Conservation (phyloP, 352 stramenopile species). For the Globisporangium takayamanum region DNA sequence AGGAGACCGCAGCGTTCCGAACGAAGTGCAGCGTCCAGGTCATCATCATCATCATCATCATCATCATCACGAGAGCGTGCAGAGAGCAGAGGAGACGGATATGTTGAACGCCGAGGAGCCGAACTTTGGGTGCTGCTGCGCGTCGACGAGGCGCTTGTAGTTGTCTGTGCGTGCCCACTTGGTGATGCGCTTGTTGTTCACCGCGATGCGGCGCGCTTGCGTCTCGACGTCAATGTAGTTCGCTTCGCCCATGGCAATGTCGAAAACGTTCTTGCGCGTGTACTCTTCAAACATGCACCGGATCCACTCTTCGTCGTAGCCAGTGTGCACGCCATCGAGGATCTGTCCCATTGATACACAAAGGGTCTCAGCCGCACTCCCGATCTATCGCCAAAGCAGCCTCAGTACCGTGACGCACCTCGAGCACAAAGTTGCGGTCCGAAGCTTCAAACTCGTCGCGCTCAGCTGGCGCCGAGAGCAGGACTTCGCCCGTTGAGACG, state of each 20-base stretch:
- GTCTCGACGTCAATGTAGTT: constrained; percentile 74
- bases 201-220: constrained; percentile 58
- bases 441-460: constrained; percentile 67
- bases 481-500: constrained; percentile 74
- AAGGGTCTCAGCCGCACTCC: too few relatives aligned
- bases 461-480: constrained; percentile 49
- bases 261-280: constrained; percentile 78
- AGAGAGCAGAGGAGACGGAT: constrained; percentile 50
- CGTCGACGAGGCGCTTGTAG: constrained; percentile 77
- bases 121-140: constrained; percentile 33
- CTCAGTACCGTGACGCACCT: constrained; percentile 24
- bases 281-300: constrained; percentile 87
- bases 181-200: constrained; percentile 87
- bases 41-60: background rate
- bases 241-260: constrained; percentile 69
- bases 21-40: background rate
- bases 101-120: constrained; percentile 80
- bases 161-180: constrained; percentile 82
- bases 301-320: constrained; percentile 84
- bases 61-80: constrained; percentile 28
- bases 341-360: constrained; percentile 26
- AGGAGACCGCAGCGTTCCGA: constrained; percentile 17
- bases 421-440: constrained; percentile 68
- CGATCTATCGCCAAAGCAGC: too few relatives aligned
- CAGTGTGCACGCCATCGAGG: constrained; percentile 68